These are phyloP conservation scores for Scutellaria baicalensis DNA, from an alignment of 257 asterid species.

Conservation along the genomic window DNA sequence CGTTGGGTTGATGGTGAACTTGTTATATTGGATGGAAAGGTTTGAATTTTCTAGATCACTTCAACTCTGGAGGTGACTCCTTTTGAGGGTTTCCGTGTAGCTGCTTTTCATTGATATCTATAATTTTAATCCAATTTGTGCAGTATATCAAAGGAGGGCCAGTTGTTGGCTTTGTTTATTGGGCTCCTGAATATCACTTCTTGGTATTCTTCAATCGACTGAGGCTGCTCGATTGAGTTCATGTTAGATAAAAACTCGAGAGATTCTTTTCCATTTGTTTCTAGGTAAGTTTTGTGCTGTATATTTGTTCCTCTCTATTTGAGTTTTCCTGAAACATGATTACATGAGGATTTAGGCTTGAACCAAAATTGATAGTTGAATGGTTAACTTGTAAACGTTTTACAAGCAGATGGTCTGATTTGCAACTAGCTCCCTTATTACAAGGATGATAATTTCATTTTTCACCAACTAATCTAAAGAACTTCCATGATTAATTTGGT, in stretches of 20 bases:
- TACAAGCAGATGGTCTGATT: neutral
- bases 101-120: conserved; percentile 4
- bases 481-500: neutral
- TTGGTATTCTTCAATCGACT: conserved; percentile 83
- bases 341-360: neutral
- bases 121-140: conserved; percentile 16
- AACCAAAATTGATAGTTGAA: neutral
- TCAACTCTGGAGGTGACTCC: neutral
- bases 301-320: neutral
- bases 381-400: neutral
- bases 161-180: conserved; percentile 85
- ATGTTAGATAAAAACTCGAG: conserved; percentile 16
- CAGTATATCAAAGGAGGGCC: conserved; percentile 96
- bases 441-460: neutral
- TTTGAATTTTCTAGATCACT: conserved; percentile 16
- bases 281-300: conserved; percentile 24
- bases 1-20: conserved; percentile 99
- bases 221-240: conserved; percentile 58
- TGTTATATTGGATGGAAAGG: conserved; percentile 95
- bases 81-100: neutral
- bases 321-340: neutral
- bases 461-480: neutral
- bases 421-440: neutral
- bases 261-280: conserved; percentile 19
- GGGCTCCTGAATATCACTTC: conserved; percentile 90